phyloP scores from a whole-genome alignment of 2,329 filamentous ascomycete genomes.

The Dothiorella sarmentorum region DNA sequence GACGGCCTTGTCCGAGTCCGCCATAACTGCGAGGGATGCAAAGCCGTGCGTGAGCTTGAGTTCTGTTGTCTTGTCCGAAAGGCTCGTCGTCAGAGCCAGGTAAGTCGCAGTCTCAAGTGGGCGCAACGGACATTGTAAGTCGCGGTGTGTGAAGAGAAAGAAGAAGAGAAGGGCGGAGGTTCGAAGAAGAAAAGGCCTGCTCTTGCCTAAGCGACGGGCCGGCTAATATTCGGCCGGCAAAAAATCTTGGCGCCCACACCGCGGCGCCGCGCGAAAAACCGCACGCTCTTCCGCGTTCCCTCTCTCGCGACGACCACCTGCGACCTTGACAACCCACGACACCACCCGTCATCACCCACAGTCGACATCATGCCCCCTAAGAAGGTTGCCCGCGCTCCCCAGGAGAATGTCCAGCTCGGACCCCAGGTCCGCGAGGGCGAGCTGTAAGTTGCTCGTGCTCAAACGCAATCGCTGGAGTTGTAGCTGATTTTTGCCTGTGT shows the following conservation, averaged over 20 bases:
- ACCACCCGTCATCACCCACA: constrained; percentile 40
- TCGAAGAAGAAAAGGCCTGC: constrained; percentile 6
- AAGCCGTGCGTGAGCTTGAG: background rate
- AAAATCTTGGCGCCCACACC: constrained; percentile 19
- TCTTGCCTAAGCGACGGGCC: background rate
- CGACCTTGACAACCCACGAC: constrained; percentile 16
- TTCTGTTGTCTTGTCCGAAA: background rate
- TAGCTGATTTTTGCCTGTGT: background rate
- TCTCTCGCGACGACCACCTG: constrained; percentile 5
- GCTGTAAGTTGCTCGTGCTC: constrained; percentile 28
- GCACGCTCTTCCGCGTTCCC: background rate
- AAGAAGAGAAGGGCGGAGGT: background rate
- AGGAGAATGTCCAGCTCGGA: constrained; percentile 93
- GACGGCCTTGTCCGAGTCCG: constrained; percentile 55
- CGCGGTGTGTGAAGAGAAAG: constrained; percentile 4
- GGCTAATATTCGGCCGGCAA: constrained; percentile 6
- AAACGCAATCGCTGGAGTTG: background rate
- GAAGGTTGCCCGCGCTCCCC: constrained; percentile 70
- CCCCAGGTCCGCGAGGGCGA: constrained; percentile 93
- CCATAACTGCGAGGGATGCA: constrained; percentile 10
- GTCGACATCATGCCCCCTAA: constrained; percentile 75
- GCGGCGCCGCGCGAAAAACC: background rate
- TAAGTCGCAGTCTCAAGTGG: constrained; percentile 3
- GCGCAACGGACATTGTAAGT: constrained; percentile 5
- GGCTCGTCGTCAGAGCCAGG: constrained; percentile 9